phyloP scores from a whole-genome alignment of 164 flowering plant species.

The Hamamelis virginiana region DNA sequence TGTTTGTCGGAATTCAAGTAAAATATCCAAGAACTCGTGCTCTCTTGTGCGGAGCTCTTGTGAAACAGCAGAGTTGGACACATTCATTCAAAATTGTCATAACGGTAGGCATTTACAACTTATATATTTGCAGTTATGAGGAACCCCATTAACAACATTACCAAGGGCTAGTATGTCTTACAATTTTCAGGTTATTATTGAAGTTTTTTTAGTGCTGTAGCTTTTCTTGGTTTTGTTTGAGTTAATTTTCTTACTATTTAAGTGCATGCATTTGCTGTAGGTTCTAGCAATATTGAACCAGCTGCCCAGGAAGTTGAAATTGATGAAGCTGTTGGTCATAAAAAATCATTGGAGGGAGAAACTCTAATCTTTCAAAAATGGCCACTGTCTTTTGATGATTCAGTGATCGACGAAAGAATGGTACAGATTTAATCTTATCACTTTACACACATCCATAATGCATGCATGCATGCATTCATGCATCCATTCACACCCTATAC shows the following conservation, averaged over 20 bases:
- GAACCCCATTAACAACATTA: not conserved
- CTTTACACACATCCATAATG: too few species aligned
- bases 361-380: not conserved
- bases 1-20: constrained; percentile 15
- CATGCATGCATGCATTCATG: too few species aligned
- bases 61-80: not conserved
- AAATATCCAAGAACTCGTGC: constrained; percentile 11
- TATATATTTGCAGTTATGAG: not conserved
- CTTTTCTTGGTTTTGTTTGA: not conserved
- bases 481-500: too few species aligned
- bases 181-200: too few species aligned
- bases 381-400: not conserved
- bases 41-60: not conserved
- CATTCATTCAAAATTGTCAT: not conserved
- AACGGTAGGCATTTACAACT: not conserved
- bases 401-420: not conserved
- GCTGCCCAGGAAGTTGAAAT: not conserved
- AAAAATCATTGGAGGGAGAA: not conserved
- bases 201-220: too few species aligned
- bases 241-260: not conserved
- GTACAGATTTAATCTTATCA: not conserved
- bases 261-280: not conserved
- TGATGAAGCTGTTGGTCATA: not conserved
- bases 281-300: not conserved
- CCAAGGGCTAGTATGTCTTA: not conserved